Conservation (phyloP, 208 protist genomes). For the Acanthamoeba triangularis region DNA sequence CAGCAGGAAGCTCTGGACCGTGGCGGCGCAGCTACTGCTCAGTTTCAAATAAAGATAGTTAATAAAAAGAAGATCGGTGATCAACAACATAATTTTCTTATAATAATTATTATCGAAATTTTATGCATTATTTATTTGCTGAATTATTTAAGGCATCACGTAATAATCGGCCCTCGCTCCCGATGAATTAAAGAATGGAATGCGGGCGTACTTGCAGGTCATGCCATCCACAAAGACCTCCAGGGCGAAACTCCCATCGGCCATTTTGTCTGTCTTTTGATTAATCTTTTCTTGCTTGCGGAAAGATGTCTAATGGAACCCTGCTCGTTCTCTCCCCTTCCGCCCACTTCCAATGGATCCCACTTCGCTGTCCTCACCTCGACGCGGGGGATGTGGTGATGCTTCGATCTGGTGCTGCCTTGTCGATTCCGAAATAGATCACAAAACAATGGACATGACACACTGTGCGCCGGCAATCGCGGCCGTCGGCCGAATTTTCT, state of each 20-base stretch:
- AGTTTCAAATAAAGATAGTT: neutral
- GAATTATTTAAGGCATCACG: neutral
- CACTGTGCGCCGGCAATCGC: too few relatives aligned
- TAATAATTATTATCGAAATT: neutral
- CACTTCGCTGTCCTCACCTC: too few relatives aligned
- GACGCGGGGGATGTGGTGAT: too few relatives aligned
- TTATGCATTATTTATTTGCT: neutral
- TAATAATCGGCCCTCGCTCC: neutral
- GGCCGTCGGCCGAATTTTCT: too few relatives aligned
- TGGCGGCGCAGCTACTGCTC: conserved; percentile 27
- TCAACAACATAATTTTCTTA: neutral
- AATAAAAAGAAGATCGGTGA: neutral
- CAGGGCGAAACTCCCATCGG: neutral
- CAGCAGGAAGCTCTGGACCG: conserved; percentile 23
- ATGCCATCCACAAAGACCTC: conserved; percentile 4
- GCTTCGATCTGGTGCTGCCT: too few relatives aligned
- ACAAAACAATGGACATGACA: too few relatives aligned
- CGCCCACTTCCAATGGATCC: too few relatives aligned
- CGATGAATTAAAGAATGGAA: neutral
- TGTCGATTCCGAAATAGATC: too few relatives aligned
- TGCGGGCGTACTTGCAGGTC: conserved; percentile 1
- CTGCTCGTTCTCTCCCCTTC: too few relatives aligned
- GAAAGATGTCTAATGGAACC: too few relatives aligned
- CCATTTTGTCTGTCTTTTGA: neutral
- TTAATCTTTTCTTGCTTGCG: neutral